A percentile compares a stretch with the other conserved stretches of the same genome.
These are phyloP conservation scores for Brassica hybrid DNA, from an alignment of 441 rosid genomes.

Conservation along the genomic window DNA sequence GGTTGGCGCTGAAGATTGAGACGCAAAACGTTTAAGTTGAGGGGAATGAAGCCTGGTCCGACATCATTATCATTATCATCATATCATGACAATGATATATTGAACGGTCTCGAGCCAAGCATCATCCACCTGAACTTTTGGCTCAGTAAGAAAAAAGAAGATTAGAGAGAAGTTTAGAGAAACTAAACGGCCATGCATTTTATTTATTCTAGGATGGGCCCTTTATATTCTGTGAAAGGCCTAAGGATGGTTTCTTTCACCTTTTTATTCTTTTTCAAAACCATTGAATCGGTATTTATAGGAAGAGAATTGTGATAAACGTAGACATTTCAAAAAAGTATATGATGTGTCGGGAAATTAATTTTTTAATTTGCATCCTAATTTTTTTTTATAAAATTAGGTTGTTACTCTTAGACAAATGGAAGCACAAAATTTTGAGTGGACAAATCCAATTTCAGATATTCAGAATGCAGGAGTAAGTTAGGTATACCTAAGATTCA, in stretches of 20 bases:
- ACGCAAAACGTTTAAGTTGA: conserved; percentile 44
- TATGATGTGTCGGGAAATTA: not conserved
- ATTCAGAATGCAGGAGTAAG: conserved; percentile 6
- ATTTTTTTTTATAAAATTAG: not conserved
- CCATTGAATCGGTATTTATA: not conserved
- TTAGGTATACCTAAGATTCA: conserved; percentile 32
- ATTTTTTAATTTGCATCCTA: not conserved
- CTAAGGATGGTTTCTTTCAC: not conserved
- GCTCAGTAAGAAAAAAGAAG: conserved; percentile 21
- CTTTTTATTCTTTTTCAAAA: not conserved
- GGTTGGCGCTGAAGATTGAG: conserved; percentile 1
- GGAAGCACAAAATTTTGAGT: not conserved
- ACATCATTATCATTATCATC: conserved; percentile 33
- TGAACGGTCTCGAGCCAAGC: conserved; percentile 88
- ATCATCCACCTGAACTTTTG: conserved; percentile 79
- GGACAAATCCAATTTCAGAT: not conserved
- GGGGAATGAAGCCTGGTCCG: conserved; percentile 99
- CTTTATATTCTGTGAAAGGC: conserved; percentile 9
- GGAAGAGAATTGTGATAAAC: not conserved
- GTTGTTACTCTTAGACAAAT: not conserved
- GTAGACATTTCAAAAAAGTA: not conserved
- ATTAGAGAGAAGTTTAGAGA: conserved; percentile 18
- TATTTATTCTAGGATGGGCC: conserved; percentile 8
- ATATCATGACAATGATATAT: conserved; percentile 11
- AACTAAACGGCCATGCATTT: conserved; percentile 42